Percentiles rank a stretch among this genome's conserved stretches.
Conservation (phyloP, 305 asterid species). For the Solanum chacoense region DNA sequence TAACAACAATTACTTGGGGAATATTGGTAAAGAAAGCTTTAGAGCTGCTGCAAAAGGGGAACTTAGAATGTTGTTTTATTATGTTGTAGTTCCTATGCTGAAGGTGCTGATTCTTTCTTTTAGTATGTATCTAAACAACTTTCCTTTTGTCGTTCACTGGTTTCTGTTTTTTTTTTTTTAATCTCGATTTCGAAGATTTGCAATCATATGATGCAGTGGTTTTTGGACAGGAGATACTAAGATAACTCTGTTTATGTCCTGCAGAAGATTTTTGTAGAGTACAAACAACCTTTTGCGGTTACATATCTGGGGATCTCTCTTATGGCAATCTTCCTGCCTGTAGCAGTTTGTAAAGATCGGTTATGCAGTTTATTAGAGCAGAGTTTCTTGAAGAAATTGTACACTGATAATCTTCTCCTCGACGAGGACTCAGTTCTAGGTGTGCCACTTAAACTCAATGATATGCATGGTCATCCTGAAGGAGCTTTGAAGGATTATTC, state of each 20-base stretch:
- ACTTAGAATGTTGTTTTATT: background rate
- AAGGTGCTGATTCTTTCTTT: background rate
- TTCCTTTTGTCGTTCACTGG: background rate
- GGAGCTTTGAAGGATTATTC: constrained; percentile 29
- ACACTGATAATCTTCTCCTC: constrained; percentile 11
- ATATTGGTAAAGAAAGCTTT: background rate
- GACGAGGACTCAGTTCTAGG: constrained; percentile 17
- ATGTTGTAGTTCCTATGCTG: background rate
- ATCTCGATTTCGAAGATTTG: background rate
- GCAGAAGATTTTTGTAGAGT: constrained; percentile 66
- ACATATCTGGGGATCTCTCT: constrained; percentile 70
- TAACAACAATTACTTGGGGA: background rate
- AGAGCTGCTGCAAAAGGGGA: background rate
- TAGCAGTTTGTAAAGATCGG: constrained; percentile 49
- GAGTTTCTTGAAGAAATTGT: constrained; percentile 17
- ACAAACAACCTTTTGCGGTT: constrained; percentile 66
- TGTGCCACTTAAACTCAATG: constrained; percentile 21
- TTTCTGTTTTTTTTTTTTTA: background rate
- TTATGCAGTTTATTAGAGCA: constrained; percentile 19
- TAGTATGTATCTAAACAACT: background rate
- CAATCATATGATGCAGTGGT: background rate
- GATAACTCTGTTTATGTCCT: constrained; percentile 5
- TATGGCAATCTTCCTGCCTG: constrained; percentile 59
- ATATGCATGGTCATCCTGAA: constrained; percentile 20
- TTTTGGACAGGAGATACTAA: background rate